A percentile compares a stretch with the other conserved stretches of the same genome.
These are phyloP conservation scores for Oligophagozyma castellii DNA, from an alignment of 1,139 yeast species.

Conservation along the genomic window DNA sequence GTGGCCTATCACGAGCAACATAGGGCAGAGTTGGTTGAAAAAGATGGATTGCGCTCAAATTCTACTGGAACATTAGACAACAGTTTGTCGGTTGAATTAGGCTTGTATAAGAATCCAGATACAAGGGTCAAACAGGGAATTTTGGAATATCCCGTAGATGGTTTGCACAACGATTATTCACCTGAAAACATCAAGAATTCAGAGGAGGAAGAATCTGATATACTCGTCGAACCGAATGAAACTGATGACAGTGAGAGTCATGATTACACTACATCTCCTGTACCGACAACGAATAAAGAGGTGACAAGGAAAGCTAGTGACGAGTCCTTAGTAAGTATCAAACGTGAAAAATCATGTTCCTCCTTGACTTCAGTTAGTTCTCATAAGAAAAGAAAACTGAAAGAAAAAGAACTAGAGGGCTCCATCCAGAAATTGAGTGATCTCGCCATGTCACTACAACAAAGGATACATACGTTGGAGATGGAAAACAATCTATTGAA, in stretches of 20 bases:
- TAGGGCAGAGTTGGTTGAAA: conserved; percentile 2
- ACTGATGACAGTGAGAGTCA: too few relatives aligned
- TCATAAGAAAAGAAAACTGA: conserved; percentile 48
- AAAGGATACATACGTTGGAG: conserved; percentile 53
- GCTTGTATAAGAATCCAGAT: background rate
- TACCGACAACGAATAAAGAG: background rate
- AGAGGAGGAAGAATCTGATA: background rate
- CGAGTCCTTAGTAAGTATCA: background rate
- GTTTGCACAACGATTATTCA: background rate
- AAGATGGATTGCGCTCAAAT: background rate
- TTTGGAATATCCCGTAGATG: background rate
- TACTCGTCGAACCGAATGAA: background rate
- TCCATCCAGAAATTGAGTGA: conserved; percentile 51
- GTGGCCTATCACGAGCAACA: conserved; percentile 51
- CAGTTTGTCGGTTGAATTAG: background rate
- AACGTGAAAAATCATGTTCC: background rate
- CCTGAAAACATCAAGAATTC: background rate
- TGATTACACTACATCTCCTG: background rate
- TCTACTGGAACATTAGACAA: background rate
- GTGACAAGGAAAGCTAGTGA: background rate
- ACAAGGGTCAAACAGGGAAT: too few relatives aligned
- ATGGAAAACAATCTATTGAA: conserved; percentile 74
- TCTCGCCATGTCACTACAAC: conserved; percentile 44
- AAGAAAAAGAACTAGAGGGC: conserved; percentile 75
- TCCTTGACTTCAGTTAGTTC: background rate